These are phyloP conservation scores for Albifimbria verrucaria DNA, from an alignment of 2,329 filamentous ascomycete genomes.

Conservation along the genomic window DNA sequence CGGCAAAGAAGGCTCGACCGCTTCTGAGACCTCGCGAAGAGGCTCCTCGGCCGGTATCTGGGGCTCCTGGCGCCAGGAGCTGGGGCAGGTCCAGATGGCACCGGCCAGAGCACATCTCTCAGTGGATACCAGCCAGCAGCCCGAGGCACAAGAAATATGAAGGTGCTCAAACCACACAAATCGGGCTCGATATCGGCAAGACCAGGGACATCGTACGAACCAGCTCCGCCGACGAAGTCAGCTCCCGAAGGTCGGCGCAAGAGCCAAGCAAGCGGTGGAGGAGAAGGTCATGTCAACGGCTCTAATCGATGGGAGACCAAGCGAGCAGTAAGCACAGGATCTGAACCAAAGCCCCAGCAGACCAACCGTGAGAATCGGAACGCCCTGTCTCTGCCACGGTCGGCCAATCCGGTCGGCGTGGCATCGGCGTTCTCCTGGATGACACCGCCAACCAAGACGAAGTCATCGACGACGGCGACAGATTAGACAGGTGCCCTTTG, in stretches of 20 bases:
- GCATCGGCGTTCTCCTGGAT: slow-evolving; percentile 94
- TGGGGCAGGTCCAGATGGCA: slow-evolving; percentile 48
- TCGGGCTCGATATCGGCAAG: slow-evolving; percentile 51
- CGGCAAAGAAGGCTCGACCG: slow-evolving; percentile 23
- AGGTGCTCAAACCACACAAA: slow-evolving; percentile 80
- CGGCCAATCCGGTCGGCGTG: slow-evolving; percentile 83
- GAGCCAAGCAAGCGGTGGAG: slow-evolving; percentile 40
- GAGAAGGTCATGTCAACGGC: slow-evolving; percentile 21
- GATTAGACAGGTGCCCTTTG: slow-evolving; percentile 9
- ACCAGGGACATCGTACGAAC: slow-evolving; percentile 51
- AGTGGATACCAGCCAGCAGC: slow-evolving; percentile 69
- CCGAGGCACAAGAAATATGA: slow-evolving; percentile 70
- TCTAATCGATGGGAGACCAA: slow-evolving; percentile 53
- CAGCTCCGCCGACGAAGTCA: slow-evolving; percentile 40
- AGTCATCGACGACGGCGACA: slow-evolving; percentile 29
- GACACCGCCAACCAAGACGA: slow-evolving; percentile 47
- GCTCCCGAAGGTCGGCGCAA: slow-evolving; percentile 51
- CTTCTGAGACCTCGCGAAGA: slow-evolving; percentile 33
- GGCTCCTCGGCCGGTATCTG: slow-evolving; percentile 58
- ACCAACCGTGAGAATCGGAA: slow-evolving; percentile 35
- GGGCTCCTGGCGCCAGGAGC: slow-evolving; percentile 66
- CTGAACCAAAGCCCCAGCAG: slow-evolving; percentile 31
- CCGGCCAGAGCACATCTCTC: slow-evolving; percentile 47
- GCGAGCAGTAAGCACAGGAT: slow-evolving; percentile 42
- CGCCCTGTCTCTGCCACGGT: slow-evolving; percentile 45